Percentiles rank a stretch among this genome's conserved stretches.
phyloP scores from a whole-genome alignment of 1,139 yeast genomes.

The Candida sp. region DNA sequence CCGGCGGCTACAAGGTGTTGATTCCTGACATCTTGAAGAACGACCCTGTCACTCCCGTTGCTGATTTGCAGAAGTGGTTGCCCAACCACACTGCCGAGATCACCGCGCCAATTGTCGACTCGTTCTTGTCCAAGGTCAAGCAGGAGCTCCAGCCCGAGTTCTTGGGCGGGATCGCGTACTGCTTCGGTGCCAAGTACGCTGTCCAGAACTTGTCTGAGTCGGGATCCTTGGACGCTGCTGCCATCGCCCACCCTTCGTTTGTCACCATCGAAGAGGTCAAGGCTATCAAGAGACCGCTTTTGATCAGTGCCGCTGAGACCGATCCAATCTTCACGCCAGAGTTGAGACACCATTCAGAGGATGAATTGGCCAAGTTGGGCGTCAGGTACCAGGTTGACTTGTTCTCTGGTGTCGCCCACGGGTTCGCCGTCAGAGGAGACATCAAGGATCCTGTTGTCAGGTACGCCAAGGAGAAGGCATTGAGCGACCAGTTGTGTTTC shows the following conservation, averaged over 20 bases:
- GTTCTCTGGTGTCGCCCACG: slow-evolving; percentile 69
- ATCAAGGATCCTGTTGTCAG: slow-evolving; percentile 50
- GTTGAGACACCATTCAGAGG: slow-evolving; percentile 63
- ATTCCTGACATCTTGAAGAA: slow-evolving; percentile 75
- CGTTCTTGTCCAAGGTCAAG: slow-evolving; percentile 47
- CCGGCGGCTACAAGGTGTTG: slow-evolving; percentile 53
- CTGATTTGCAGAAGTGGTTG: slow-evolving; percentile 53
- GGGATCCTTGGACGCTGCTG: slow-evolving; percentile 62
- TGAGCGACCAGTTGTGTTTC: slow-evolving; percentile 55
- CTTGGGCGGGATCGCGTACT: slow-evolving; percentile 73
- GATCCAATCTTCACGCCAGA: slow-evolving; percentile 69
- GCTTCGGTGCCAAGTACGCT: slow-evolving; percentile 81
- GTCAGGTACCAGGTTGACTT: slow-evolving; percentile 61
- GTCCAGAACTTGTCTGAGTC: slow-evolving; percentile 53
- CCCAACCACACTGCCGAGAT: slow-evolving; percentile 52
- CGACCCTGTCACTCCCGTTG: slow-evolving; percentile 41
- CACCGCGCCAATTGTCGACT: slow-evolving; percentile 42
- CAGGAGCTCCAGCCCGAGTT: slow-evolving; percentile 52
- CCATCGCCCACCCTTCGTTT: slow-evolving; percentile 82
- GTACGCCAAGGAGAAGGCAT: slow-evolving; percentile 74
- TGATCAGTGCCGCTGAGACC: slow-evolving; percentile 73
- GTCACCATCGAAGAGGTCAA: slow-evolving; percentile 67
- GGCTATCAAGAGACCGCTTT: slow-evolving; percentile 59
- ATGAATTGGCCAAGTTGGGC: slow-evolving; percentile 46
- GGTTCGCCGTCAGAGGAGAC: slow-evolving; percentile 83